These are phyloP conservation scores for Wickerhamomyces pijperi DNA, from an alignment of 805 yeast species.

Conservation along the genomic window DNA sequence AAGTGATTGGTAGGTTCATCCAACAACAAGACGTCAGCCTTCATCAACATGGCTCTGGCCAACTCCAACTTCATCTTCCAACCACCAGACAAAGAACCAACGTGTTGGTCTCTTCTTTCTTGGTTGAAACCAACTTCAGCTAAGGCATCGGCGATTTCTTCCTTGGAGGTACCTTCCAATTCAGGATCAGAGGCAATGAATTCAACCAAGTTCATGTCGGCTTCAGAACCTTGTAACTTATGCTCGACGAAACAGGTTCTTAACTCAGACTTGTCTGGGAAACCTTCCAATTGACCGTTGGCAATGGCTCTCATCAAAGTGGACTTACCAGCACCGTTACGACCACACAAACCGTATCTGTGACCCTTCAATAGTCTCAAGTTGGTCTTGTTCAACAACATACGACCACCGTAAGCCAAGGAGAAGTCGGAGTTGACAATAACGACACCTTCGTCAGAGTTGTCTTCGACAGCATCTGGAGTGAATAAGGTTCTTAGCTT, in stretches of 20 bases:
- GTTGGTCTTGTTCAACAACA: conserved; percentile 88
- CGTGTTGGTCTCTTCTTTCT: conserved; percentile 80
- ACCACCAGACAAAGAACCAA: conserved; percentile 95
- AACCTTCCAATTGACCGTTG: conserved; percentile 93
- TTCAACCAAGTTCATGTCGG: conserved; percentile 75
- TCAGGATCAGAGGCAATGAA: conserved; percentile 89
- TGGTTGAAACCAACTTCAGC: conserved; percentile 85
- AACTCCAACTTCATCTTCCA: conserved; percentile 98
- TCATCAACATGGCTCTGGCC: conserved; percentile 98
- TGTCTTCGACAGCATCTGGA: conserved; percentile 42
- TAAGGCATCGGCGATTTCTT: conserved; percentile 67
- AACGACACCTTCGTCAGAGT: conserved; percentile 73
- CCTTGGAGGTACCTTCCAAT: conserved; percentile 46
- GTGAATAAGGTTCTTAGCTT: conserved; percentile 44
- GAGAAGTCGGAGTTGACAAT: conserved; percentile 93
- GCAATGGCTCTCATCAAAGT: conserved; percentile 95
- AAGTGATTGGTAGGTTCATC: conserved; percentile 99
- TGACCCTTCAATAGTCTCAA: conserved; percentile 86
- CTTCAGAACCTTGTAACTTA: conserved; percentile 89
- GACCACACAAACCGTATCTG: conserved; percentile 94
- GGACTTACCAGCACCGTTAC: conserved; percentile 98
- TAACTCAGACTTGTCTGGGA: conserved; percentile 80
- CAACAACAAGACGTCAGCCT: conserved; percentile 85
- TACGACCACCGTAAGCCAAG: conserved; percentile 93
- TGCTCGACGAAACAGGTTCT: conserved; percentile 97